These are phyloP conservation scores for Colletotrichum sp. DNA, from an alignment of 2,329 filamentous ascomycete species.

Conservation along the genomic window DNA sequence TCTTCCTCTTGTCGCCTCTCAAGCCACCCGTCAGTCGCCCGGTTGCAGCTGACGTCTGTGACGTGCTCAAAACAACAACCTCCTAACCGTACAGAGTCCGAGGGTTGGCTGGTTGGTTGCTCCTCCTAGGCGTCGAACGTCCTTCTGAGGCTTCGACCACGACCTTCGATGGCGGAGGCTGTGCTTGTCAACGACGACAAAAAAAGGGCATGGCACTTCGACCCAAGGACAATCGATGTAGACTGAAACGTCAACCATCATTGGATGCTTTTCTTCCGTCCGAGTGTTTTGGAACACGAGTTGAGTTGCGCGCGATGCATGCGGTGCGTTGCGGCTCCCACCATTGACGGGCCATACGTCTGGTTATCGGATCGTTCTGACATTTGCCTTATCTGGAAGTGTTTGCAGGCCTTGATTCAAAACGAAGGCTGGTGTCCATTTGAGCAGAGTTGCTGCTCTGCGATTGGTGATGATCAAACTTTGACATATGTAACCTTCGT, in stretches of 20 bases:
- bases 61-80: slow-evolving; percentile 10
- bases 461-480: slow-evolving; percentile 24
- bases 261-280: slow-evolving; percentile 16
- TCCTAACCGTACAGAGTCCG: not conserved
- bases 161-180: slow-evolving; percentile 2
- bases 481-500: slow-evolving; percentile 19
- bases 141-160: not conserved
- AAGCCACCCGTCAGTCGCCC: slow-evolving; percentile 5
- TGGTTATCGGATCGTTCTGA: slow-evolving; percentile 14
- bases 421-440: slow-evolving; percentile 6
- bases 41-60: slow-evolving; percentile 14
- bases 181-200: slow-evolving; percentile 12
- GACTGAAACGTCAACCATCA: slow-evolving; percentile 18
- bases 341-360: slow-evolving; percentile 3
- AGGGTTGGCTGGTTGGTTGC: slow-evolving; percentile 1
- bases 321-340: not conserved
- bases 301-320: slow-evolving; percentile 2
- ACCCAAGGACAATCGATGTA: slow-evolving; percentile 13
- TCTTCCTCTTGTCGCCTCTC: not conserved
- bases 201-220: not conserved
- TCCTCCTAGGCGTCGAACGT: not conserved
- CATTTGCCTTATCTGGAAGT: slow-evolving; percentile 17
- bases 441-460: slow-evolving; percentile 14
- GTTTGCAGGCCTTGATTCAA: slow-evolving; percentile 20
- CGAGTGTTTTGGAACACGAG: slow-evolving; percentile 12